phyloP scores from a whole-genome alignment of 192 early-diverging fungal genomes.

The Chytriomyces sp. region DNA sequence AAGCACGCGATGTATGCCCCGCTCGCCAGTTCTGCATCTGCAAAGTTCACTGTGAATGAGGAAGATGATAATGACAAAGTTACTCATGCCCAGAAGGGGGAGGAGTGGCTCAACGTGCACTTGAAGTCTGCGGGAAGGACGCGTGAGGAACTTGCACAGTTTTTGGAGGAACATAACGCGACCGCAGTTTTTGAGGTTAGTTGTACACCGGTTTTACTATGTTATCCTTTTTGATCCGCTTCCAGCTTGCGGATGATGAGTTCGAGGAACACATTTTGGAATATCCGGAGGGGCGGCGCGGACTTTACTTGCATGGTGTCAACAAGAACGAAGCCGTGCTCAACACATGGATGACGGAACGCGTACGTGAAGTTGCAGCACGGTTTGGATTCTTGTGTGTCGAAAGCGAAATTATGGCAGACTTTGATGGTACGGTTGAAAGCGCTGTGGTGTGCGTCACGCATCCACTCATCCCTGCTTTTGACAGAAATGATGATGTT shows the following conservation, averaged over 20 bases:
- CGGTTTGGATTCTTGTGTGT: constrained; percentile 74
- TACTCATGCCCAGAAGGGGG: constrained; percentile 65
- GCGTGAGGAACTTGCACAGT: constrained; percentile 68
- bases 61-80: constrained; percentile 41
- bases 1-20: constrained; percentile 71
- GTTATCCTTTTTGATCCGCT: background rate
- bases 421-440: constrained; percentile 38
- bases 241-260: constrained; percentile 87
- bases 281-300: constrained; percentile 74
- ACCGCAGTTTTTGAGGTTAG: constrained; percentile 84
- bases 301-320: constrained; percentile 90
- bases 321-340: constrained; percentile 78
- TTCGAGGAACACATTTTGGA: constrained; percentile 96
- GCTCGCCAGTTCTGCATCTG: constrained; percentile 9
- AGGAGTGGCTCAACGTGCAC: constrained; percentile 74
- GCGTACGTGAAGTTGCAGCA: constrained; percentile 64
- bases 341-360: constrained; percentile 66
- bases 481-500: constrained; percentile 65
- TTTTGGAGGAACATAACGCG: constrained; percentile 69
- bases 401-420: constrained; percentile 56
- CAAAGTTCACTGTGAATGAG: too few relatives aligned
- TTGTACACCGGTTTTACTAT: background rate
- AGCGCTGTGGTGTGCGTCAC: background rate
- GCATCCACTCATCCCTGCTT: background rate
- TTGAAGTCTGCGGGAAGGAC: constrained; percentile 59